Base-by-base conservation (phyloP, 176 grass and related monocot genomes). In the Olyra latifolia region DNA sequence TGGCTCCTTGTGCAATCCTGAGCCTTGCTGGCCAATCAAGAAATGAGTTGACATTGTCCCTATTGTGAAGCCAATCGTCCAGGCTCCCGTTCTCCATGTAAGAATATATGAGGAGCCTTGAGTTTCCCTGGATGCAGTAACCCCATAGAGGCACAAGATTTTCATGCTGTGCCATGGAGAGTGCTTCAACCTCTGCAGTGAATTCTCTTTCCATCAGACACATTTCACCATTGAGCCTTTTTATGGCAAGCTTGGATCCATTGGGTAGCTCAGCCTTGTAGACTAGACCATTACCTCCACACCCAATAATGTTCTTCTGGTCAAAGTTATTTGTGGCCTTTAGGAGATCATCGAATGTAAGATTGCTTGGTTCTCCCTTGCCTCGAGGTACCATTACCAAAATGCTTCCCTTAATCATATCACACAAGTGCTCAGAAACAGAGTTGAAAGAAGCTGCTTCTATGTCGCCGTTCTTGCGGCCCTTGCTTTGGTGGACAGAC, bases 31-130 rank as follows among this genome's bases (percentile, higher is more conserved):
- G 71, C 94, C 94, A 97, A 55, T 97, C 87, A 6, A 97, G 91
- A 68, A 66, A 76, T 28, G 85, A 64, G 24, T 86, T 87, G 50
- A 25, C 68, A 11, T 83, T 62, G 24, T 66, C 70, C 75, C 60
- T 84, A 69, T 94, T 93, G 78, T 97, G 94, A 43, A 97, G 85
- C 91, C 94, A 97, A 74, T 94, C 91, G 22, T 97, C 94, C 25
- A 97, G 86, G 52, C 94, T 97, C 11, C 94, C 94, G 80, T 97
- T 97, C 77, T 97, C 91, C 94, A 97, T 97, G 78, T 90, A 97
- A 77, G 94, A 96, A 90, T 88, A 96, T 76, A 96, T 90, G 69
- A 96, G 76, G 64, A 96, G 81, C 61, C 90, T 92, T 6, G 86
- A 54, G 70, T 77, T 89, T 73, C 87, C 87, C 61, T 85, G 80